These are phyloP conservation scores for Phytophthora brassicae DNA, from an alignment of 352 stramenopile genomes.

Conservation along the genomic window DNA sequence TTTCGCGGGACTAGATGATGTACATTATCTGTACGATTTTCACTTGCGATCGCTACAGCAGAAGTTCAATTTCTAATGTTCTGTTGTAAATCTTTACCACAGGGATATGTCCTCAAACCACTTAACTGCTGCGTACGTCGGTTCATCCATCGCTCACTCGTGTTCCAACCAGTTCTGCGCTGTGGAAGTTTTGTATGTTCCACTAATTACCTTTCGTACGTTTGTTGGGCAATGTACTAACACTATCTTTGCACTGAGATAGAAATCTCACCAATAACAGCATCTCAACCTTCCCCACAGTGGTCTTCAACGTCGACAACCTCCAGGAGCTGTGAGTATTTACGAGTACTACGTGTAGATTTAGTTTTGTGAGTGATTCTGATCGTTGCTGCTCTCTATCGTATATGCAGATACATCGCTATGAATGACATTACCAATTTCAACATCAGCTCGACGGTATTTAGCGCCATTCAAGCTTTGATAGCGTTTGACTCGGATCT, in stretches of 20 bases:
- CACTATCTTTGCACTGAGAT: background rate
- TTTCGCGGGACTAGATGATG: constrained; percentile 19
- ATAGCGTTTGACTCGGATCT: constrained; percentile 28
- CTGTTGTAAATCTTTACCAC: background rate
- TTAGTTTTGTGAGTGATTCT: background rate
- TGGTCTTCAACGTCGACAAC: constrained; percentile 38
- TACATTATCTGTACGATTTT: constrained; percentile 36
- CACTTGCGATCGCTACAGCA: background rate
- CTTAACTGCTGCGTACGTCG: constrained; percentile 37
- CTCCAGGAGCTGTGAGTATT: constrained; percentile 32
- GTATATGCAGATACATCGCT: constrained; percentile 19
- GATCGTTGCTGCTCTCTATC: background rate
- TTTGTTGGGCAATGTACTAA: background rate
- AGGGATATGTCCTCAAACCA: constrained; percentile 49
- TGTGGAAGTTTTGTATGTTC: constrained; percentile 35
- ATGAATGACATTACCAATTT: constrained; percentile 36
- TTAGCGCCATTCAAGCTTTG: constrained; percentile 26
- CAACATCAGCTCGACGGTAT: constrained; percentile 34
- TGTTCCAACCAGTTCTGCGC: constrained; percentile 35
- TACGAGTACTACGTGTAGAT: background rate
- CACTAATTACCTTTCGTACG: no score
- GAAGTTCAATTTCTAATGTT: background rate
- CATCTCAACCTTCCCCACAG: constrained; percentile 30
- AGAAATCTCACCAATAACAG: constrained; percentile 42
- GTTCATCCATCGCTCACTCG: constrained; percentile 23